Evolutionary conservation across 2,329 filamentous ascomycete species (phyloP).

Genomic region (Cryphonectria japonica): DNA sequence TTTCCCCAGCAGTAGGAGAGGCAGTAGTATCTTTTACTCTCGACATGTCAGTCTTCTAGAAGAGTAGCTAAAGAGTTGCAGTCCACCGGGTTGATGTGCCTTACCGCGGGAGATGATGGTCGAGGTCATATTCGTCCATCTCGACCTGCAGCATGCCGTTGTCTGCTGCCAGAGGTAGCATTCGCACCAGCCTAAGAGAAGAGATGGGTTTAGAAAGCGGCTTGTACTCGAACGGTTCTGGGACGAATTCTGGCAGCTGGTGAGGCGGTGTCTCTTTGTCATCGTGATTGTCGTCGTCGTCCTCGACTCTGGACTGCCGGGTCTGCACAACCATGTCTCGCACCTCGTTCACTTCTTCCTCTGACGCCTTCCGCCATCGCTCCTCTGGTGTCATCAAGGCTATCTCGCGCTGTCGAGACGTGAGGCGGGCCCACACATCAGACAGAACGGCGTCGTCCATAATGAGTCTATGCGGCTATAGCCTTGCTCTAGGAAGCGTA

Average conservation of each 20-base stretch:
- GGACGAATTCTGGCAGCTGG: neutral
- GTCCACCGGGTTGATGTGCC: neutral
- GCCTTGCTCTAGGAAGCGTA: neutral
- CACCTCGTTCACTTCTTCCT: neutral
- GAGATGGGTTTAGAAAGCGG: neutral
- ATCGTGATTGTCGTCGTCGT: neutral
- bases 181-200: neutral
- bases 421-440: neutral
- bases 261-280: neutral
- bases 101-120: neutral
- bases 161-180: neutral
- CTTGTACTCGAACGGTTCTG: neutral
- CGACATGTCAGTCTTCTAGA: neutral
- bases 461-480: neutral
- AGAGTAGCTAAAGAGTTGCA: neutral
- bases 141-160: neutral
- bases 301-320: neutral
- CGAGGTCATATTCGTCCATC: conserved; percentile 2
- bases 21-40: neutral
- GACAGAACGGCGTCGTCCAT: neutral
- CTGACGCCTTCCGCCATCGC: neutral
- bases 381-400: neutral
- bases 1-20: conserved; percentile 6
- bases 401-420: neutral
- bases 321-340: neutral